phyloP scores from a whole-genome alignment of 139 green algal genomes.

The Medakamo hakoo region DNA sequence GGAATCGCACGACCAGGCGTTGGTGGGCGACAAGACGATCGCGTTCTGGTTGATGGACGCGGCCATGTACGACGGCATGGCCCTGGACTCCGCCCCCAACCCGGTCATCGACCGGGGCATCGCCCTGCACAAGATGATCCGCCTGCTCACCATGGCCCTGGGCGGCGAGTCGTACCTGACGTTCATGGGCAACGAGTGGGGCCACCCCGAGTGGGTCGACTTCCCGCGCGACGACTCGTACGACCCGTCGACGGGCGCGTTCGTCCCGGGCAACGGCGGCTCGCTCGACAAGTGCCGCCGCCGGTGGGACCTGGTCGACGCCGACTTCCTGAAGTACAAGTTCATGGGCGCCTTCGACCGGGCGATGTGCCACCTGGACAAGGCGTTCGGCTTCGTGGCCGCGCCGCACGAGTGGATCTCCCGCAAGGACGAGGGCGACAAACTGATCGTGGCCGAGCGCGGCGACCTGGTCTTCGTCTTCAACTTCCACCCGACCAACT shows the following conservation, averaged over 20 bases:
- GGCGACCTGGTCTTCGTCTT: slow-evolving; percentile 95
- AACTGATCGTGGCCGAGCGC: slow-evolving; percentile 86
- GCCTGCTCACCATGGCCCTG: slow-evolving; percentile 81
- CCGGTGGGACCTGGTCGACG: slow-evolving; percentile 83
- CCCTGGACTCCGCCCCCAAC: slow-evolving; percentile 16
- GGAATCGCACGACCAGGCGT: slow-evolving; percentile 85
- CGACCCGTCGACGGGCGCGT: slow-evolving; percentile 65
- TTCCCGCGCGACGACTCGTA: slow-evolving; percentile 87
- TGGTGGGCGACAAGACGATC: slow-evolving; percentile 97
- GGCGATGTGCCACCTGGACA: slow-evolving; percentile 88
- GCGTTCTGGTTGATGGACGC: slow-evolving; percentile 99
- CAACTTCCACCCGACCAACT: slow-evolving; percentile 91
- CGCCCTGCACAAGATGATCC: slow-evolving; percentile 93
- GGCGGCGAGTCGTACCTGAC: slow-evolving; percentile 91
- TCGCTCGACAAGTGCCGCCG: slow-evolving; percentile 87
- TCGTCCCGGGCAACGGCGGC: slow-evolving; percentile 84
- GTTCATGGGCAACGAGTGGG: slow-evolving; percentile 97
- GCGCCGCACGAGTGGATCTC: slow-evolving; percentile 59
- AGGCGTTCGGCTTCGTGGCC: slow-evolving; percentile 76
- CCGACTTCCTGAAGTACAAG: slow-evolving; percentile 77
- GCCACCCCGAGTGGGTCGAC: slow-evolving; percentile 97
- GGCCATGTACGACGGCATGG: slow-evolving; percentile 96
- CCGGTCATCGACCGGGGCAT: slow-evolving; percentile 78
- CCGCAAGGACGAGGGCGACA: slow-evolving; percentile 78
- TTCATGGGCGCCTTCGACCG: slow-evolving; percentile 74